Evolutionary conservation across 2,329 filamentous ascomycete genomes (phyloP), one percentile per base, ranked within the genome.

Genomic region (Fusarium tupiense): DNA sequence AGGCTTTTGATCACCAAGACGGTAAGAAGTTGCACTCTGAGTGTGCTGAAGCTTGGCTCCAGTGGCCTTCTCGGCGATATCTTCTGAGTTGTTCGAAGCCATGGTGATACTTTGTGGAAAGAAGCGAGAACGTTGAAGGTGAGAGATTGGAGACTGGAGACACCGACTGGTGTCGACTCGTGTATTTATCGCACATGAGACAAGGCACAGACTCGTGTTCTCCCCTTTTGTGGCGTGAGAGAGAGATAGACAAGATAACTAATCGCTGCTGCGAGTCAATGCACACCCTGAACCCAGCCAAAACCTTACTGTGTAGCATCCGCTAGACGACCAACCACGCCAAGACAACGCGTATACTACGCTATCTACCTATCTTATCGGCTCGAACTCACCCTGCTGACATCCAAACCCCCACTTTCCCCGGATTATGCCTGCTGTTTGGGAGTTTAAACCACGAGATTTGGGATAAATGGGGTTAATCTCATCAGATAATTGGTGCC

Each of bases 331-430:
- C 17, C 24, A 19, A 35, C 37, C 22, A 24, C 9, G 43, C 58
- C 46, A 38, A 35, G 58, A 22, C 58, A 33, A 54, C 13, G 22
- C 44, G 35, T 61, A 37, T 31, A 8, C 35, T 17, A 54, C 35
- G n/a, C 47, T 61, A 61, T 56, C 59, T 56, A 14, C 37, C 37
- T 61, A 56, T 61, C 59, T 61, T 61, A 61, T 61, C 59, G 1
- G 14, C 6, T 31, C 13, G 12, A 35, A 31, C 5, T 16, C 35
- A 8, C 13, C 14, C 35, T 33, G 58, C 17, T 31, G 38, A n/a
- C 37, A 61, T 16, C 14, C 14, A 53, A 61, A 61, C 59, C 59
- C 59, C 59, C 47, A 61, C 59, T 61, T 61, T 56, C 59, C 59
- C 59, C 59, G 12, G 46, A 54, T 54, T 56, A 37, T 29, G 22